Percentiles rank a stretch among this genome's conserved stretches.
Conservation (phyloP, 177 flowering plant genomes). For the Vitis hybrid region DNA sequence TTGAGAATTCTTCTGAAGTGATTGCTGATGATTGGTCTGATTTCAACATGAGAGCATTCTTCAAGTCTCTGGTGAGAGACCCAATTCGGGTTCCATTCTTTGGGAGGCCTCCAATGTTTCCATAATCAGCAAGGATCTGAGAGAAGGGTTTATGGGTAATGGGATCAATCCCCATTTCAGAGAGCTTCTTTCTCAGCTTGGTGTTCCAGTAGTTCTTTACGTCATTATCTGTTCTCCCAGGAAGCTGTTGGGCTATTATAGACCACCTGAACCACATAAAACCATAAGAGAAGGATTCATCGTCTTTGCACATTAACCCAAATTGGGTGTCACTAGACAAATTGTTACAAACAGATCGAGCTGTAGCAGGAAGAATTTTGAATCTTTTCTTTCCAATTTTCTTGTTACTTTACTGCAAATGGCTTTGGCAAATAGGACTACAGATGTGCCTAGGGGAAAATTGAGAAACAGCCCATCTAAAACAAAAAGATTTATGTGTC, state of each 20-base stretch:
- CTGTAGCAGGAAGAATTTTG: neutral
- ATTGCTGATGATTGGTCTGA: conserved; percentile 21
- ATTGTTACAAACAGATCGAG: too few species aligned
- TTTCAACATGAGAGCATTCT: conserved; percentile 34
- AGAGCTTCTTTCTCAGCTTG: conserved; percentile 75
- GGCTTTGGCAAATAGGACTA: too few species aligned
- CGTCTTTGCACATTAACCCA: conserved; percentile 2
- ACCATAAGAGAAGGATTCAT: conserved; percentile 18
- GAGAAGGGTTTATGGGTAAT: conserved; percentile 93
- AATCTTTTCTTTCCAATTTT: neutral
- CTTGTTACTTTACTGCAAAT: too few species aligned
- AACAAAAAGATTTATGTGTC: too few species aligned
- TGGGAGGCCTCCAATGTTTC: conserved; percentile 51
- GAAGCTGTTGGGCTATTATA: conserved; percentile 81
- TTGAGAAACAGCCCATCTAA: too few species aligned
- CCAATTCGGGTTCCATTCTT: conserved; percentile 39
- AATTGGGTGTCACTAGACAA: too few species aligned
- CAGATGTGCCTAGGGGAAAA: too few species aligned
- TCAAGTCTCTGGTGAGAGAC: conserved; percentile 52
- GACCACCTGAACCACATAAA: conserved; percentile 66
- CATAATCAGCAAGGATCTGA: conserved; percentile 77
- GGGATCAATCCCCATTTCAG: conserved; percentile 83
- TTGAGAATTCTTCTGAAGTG: conserved; percentile 6
- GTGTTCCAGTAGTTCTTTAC: conserved; percentile 93
- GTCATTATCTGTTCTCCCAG: conserved; percentile 92